phyloP scores from a whole-genome alignment of 257 asterid species.

The Gardenia jasminoides region DNA sequence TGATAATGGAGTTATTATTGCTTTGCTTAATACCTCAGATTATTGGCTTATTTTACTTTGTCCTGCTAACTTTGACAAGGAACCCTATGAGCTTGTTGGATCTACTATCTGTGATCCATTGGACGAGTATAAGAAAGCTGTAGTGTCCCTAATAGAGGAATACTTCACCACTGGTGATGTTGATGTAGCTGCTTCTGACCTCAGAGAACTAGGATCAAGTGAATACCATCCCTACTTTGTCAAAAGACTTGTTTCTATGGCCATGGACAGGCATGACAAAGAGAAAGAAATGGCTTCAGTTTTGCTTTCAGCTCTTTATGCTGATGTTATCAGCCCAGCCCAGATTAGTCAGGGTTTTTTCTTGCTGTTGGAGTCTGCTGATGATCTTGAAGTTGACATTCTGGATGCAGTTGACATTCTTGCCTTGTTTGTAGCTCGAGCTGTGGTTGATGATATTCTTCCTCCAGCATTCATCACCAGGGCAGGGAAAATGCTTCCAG shows the following conservation, averaged over 20 bases:
- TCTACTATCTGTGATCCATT: constrained; percentile 60
- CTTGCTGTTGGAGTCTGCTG: constrained; percentile 90
- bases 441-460: constrained; percentile 92
- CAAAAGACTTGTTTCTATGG: constrained; percentile 87
- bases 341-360: constrained; percentile 80
- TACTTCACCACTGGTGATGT: constrained; percentile 91
- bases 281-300: constrained; percentile 99
- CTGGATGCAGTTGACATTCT: constrained; percentile 89
- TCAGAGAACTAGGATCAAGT: constrained; percentile 73
- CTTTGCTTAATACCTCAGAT: not conserved
- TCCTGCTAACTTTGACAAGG: constrained; percentile 48
- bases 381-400: constrained; percentile 88
- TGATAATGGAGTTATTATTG: not conserved
- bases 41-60: not conserved
- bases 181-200: constrained; percentile 80
- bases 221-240: constrained; percentile 92
- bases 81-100: constrained; percentile 91
- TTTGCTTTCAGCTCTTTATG: constrained; percentile 85
- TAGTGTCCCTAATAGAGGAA: constrained; percentile 80
- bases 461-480: constrained; percentile 89
- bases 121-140: constrained; percentile 79
- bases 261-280: constrained; percentile 95
- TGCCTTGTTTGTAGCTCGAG: constrained; percentile 86
- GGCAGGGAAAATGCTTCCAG: constrained; percentile 70
- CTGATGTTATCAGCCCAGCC: constrained; percentile 69